phyloP scores from a whole-genome alignment of 306 rosid genomes.

The Alnus glutinosa region DNA sequence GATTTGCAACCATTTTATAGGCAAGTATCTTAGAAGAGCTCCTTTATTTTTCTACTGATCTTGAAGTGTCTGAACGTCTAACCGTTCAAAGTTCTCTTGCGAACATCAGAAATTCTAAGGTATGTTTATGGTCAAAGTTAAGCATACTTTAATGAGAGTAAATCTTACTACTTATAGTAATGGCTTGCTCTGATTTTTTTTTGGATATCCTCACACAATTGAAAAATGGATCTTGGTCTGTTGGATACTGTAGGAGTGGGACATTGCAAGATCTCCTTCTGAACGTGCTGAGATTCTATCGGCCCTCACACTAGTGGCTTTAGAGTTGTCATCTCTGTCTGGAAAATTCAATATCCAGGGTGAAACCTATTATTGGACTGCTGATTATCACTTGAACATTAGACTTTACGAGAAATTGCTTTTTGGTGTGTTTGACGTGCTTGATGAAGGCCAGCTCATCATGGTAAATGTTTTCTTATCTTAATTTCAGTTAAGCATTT shows the following conservation, averaged over 20 bases:
- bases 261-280: slow-evolving; percentile 36
- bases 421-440: slow-evolving; percentile 44
- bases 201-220: neutral
- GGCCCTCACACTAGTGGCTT: slow-evolving; percentile 36
- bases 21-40: slow-evolving; percentile 51
- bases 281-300: slow-evolving; percentile 46
- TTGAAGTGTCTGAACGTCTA: slow-evolving; percentile 33
- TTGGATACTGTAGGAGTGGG: slow-evolving; percentile 49
- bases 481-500: slow-evolving; percentile 10
- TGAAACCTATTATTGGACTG: slow-evolving; percentile 50
- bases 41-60: slow-evolving; percentile 37
- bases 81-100: slow-evolving; percentile 33
- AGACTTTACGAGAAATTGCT: slow-evolving; percentile 56
- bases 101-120: slow-evolving; percentile 45
- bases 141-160: neutral
- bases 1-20: slow-evolving; percentile 34
- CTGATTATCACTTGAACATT: slow-evolving; percentile 52
- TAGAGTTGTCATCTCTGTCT: slow-evolving; percentile 44
- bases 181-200: slow-evolving; percentile 4
- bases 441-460: slow-evolving; percentile 52
- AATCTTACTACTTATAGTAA: neutral
- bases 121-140: slow-evolving; percentile 20
- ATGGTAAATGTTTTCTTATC: slow-evolving; percentile 32
- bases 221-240: slow-evolving; percentile 12
- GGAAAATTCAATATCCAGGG: slow-evolving; percentile 34